A percentile compares a stretch with the other conserved stretches of the same genome.
Evolutionary conservation across 2,329 filamentous ascomycete genomes (phyloP).

Genomic region (Cordyceps militaris): DNA sequence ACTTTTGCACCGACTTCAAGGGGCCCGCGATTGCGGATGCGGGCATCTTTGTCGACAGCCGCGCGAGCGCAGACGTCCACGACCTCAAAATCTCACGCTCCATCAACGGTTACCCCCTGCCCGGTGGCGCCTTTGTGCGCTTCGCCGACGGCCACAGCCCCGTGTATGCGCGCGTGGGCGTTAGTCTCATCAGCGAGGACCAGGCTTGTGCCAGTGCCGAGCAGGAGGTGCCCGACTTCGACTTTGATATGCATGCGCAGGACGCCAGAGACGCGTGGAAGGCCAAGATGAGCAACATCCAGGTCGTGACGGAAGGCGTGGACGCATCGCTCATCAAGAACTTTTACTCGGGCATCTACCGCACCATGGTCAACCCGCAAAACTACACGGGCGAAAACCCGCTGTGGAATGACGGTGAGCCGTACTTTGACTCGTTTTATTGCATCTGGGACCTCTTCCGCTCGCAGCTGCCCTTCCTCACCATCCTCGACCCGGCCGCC

Average conservation of each 20-base stretch:
- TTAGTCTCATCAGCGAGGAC: constrained; percentile 60
- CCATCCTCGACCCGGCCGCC: constrained; percentile 56
- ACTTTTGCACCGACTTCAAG: constrained; percentile 63
- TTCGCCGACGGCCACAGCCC: constrained; percentile 45
- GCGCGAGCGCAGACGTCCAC: constrained; percentile 42
- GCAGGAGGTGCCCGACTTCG: constrained; percentile 59
- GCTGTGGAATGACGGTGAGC: constrained; percentile 56
- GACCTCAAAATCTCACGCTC: constrained; percentile 40
- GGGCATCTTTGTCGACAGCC: constrained; percentile 54
- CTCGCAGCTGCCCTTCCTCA: constrained; percentile 62
- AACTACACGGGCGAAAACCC: constrained; percentile 71
- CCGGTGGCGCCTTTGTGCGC: constrained; percentile 56
- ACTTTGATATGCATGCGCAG: constrained; percentile 48
- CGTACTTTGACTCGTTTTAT: constrained; percentile 71
- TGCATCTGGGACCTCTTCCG: constrained; percentile 70
- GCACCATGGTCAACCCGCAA: constrained; percentile 65
- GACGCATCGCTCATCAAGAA: constrained; percentile 48
- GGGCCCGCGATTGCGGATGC: constrained; percentile 51
- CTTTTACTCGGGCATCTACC: constrained; percentile 67
- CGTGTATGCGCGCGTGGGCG: constrained; percentile 58
- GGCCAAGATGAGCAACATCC: constrained; percentile 52
- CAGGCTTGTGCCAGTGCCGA: constrained; percentile 64
- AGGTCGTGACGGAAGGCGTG: constrained; percentile 45
- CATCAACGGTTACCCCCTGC: constrained; percentile 47
- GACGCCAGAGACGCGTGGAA: constrained; percentile 53